These are phyloP conservation scores for Pythium phragmitis DNA, from an alignment of 352 stramenopile genomes.

Conservation along the genomic window DNA sequence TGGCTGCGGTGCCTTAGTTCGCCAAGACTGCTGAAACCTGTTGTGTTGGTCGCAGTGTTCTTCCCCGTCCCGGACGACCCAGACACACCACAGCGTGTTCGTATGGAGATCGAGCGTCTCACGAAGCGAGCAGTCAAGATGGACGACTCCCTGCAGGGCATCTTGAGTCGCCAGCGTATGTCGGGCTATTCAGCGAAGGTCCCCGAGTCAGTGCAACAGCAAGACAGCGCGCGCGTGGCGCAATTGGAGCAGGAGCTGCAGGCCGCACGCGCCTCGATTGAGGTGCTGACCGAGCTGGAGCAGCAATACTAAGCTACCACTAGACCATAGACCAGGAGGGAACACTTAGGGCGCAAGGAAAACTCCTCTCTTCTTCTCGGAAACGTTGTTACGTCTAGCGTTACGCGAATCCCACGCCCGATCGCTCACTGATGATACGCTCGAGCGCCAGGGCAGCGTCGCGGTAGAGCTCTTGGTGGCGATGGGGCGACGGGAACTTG, in stretches of 20 bases:
- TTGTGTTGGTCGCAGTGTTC: slow-evolving; percentile 36
- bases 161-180: slow-evolving; percentile 41
- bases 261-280: slow-evolving; percentile 51
- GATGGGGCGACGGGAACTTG: slow-evolving; percentile 60
- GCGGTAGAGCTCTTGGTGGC: slow-evolving; percentile 46
- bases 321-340: not conserved
- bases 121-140: slow-evolving; percentile 67
- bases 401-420: not conserved
- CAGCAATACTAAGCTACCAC: slow-evolving; percentile 42
- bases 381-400: not conserved
- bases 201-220: slow-evolving; percentile 55
- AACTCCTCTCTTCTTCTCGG: not conserved
- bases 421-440: slow-evolving; percentile 22
- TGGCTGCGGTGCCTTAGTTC: not conserved
- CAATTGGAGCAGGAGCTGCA: slow-evolving; percentile 60
- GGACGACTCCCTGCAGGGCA: slow-evolving; percentile 40
- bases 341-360: not conserved
- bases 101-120: slow-evolving; percentile 58
- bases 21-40: not conserved
- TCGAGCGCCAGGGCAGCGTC: slow-evolving; percentile 48
- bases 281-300: slow-evolving; percentile 53
- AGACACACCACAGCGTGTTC: slow-evolving; percentile 65
- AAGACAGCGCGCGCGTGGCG: slow-evolving; percentile 54
- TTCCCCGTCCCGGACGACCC: slow-evolving; percentile 60
- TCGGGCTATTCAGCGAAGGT: slow-evolving; percentile 65